Evolutionary conservation across 768 basidiomycete species (phyloP), one percentile per base, ranked within the genome.

Genomic region (Auricularia heimuer): DNA sequence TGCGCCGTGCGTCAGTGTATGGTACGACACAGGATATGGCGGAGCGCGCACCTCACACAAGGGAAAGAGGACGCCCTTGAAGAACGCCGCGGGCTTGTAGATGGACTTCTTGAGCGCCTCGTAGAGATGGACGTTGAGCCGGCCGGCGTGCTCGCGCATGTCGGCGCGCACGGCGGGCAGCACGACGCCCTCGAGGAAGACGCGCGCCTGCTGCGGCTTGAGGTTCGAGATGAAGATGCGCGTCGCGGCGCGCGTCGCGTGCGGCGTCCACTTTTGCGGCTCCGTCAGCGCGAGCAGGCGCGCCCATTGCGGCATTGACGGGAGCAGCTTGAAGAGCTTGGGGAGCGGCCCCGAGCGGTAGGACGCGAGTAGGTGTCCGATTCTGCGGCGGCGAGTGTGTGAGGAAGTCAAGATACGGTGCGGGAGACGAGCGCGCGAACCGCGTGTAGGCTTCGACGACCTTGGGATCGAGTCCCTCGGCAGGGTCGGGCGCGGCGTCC

Each of bases 321-420:
- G 97, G 58, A 99, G 90, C 67, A 99, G 90, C 80, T 99, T 99
- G 85, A 99, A 95, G 3, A 94, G 82, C 77, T 98, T 98, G 36
- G 97, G 97, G 1, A 99, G 82, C 1, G 94, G 87, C 0, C 95
- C 95, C 14, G 94, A 94, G 70, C 90, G 92, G 80, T 99, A 98
- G 64, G 87, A 86, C 54, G 83, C 87, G 37, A 99, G 83, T 67
- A 95, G 85, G 66, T 83, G 76, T 18, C 94, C 97, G 63, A 98
- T 83, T 78, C 96, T 98, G 72, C 0, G 33, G 8, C 39, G 39
- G 8, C 6, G 47, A 34, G 63, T 42, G 47, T 29, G 29, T 29
- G 34, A 29, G 64, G 54, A 10, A 36, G 60, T 72, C 64, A 72
- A 54, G 54, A 7, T 12, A 42, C 34, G 58, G 51, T 58, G 47